phyloP scores from a whole-genome alignment of 1,284 basidiomycete species.

The Cryptococcus sp. region DNA sequence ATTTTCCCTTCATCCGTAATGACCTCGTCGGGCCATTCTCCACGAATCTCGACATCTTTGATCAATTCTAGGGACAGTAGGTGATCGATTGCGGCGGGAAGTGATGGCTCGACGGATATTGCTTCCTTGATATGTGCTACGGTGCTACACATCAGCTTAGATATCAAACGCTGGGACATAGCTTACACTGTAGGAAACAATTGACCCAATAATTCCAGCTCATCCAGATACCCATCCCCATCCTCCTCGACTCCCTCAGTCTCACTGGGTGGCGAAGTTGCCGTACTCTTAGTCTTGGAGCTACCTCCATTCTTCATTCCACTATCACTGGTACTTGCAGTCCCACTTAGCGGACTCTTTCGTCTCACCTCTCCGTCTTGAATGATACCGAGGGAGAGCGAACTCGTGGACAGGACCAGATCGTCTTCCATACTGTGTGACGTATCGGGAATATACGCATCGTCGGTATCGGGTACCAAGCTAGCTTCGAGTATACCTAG shows the following conservation, averaged over 20 bases:
- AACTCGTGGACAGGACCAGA: background rate
- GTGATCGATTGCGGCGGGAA: conserved; percentile 35
- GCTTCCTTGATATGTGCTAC: conserved; percentile 19
- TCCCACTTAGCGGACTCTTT: background rate
- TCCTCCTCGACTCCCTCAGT: conserved; percentile 2
- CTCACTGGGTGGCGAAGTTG: conserved; percentile 1
- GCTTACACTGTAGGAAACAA: conserved; percentile 34
- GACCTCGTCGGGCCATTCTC: conserved; percentile 23
- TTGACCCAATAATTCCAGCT: conserved; percentile 23
- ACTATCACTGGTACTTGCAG: background rate
- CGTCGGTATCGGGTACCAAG: conserved; percentile 34
- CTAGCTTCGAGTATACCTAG: conserved; percentile 44
- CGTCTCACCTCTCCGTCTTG: background rate
- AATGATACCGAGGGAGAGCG: background rate
- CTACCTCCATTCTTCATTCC: conserved; percentile 2
- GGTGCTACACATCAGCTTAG: background rate
- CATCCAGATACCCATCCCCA: conserved; percentile 9
- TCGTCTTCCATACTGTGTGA: background rate
- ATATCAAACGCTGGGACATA: too few relatives aligned
- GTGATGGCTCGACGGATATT: conserved; percentile 14
- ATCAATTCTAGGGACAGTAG: conserved; percentile 41
- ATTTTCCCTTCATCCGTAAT: conserved; percentile 10
- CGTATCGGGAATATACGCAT: too few relatives aligned
- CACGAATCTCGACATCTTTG: conserved; percentile 24
- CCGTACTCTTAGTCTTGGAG: conserved; percentile 2